Conservation (phyloP, 2,329 filamentous ascomycete genomes). For the Fusarium incarnatum region DNA sequence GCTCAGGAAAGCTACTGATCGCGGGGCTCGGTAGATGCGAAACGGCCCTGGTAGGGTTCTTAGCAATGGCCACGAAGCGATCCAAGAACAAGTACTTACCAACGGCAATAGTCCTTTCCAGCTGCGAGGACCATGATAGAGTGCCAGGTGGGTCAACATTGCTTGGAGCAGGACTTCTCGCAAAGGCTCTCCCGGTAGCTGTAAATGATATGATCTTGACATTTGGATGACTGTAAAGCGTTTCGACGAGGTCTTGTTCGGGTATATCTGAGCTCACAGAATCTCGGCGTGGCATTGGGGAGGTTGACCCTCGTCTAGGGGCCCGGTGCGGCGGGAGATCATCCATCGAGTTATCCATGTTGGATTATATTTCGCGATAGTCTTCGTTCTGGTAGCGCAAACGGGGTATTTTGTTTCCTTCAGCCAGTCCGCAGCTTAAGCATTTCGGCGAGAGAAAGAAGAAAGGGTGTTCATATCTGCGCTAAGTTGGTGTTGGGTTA, state of each 20-base stretch:
- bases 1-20: constrained; percentile 88
- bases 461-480: constrained; percentile 38
- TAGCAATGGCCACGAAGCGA: not conserved
- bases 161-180: constrained; percentile 49
- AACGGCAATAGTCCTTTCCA: constrained; percentile 84
- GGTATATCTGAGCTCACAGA: constrained; percentile 41
- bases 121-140: constrained; percentile 78
- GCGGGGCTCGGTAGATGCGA: constrained; percentile 86
- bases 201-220: constrained; percentile 74
- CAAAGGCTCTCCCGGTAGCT: constrained; percentile 50
- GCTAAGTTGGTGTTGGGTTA: constrained; percentile 29
- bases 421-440: constrained; percentile 33
- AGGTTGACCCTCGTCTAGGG: constrained; percentile 55
- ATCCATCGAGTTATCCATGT: constrained; percentile 40
- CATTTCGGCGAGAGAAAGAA: constrained; percentile 38
- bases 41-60: constrained; percentile 69
- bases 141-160: constrained; percentile 68
- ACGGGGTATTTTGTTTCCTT: not conserved
- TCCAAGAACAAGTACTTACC: constrained; percentile 60
- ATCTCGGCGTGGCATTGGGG: constrained; percentile 48
- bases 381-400: constrained; percentile 26
- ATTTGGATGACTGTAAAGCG: constrained; percentile 78
- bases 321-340: constrained; percentile 42
- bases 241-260: constrained; percentile 65
- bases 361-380: constrained; percentile 1